Evolutionary conservation across 176 grass and related monocot species (phyloP), one percentile per base, ranked within the genome.

Genomic region (Melocanna baccifera): DNA sequence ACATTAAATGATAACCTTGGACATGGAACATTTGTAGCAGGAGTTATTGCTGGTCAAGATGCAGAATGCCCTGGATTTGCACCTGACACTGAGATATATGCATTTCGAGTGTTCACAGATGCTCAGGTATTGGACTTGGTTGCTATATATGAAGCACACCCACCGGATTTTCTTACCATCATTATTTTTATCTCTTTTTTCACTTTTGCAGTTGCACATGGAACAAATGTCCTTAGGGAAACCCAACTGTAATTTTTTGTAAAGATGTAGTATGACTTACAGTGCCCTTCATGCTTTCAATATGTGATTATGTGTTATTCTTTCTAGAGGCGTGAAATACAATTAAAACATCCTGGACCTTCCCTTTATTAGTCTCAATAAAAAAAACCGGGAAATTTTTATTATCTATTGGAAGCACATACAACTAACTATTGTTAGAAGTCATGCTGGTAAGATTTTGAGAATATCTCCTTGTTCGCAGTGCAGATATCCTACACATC

Each of bases 401-500:
- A 42, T 15, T 53, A 37, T n/a, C 7, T 58, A 67, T 69, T 75
- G 34, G 45, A 46, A 86, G 43, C 32, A 40, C 58, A 1, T 70
- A 29, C 32, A 78, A 22, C n/a, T 53, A 63, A 62, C 23, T 78
- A 69, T 34, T 56, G 50, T 56, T 40, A 70, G 52, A 82, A 83
- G 14, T 46, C 68, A 30, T 78, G 61, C 83, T 93, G 83, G 80
- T 84, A 90, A 94, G 81, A 90, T 93, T 91, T 93, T 98, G 92
- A 98, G 75, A 98, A 90, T 93, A 81, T 51, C 37, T 73, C 71
- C 62, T 95, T 94, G 62, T 90, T 91, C 85, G 90, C 89, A 95
- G 91, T 93, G 93, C 96, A 98, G 96, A 93, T 98, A 92, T 98
- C 96, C 77, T 98, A 98, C 85, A 98, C 96, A 59, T 98, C 96